Evolutionary conservation across 2,329 filamentous ascomycete genomes (phyloP).

Genomic region (Aspergillus flavus): DNA sequence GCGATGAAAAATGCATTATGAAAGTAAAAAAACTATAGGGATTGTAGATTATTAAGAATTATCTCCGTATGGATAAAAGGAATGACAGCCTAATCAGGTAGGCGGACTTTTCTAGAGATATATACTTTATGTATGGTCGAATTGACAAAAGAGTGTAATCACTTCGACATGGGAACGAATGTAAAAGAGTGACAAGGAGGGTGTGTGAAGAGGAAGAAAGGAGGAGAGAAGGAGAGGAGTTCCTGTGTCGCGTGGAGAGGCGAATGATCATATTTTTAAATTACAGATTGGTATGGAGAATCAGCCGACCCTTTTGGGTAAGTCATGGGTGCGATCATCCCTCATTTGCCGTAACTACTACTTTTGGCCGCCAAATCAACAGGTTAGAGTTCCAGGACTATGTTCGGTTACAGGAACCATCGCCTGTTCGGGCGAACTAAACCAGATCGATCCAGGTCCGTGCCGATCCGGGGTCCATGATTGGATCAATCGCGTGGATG

Average conservation of each 20-base stretch:
- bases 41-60: constrained; percentile 3
- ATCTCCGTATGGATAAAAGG: constrained; percentile 8
- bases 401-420: not conserved
- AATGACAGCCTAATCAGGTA: constrained; percentile 15
- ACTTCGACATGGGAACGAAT: not conserved
- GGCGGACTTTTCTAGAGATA: constrained; percentile 10
- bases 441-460: not conserved
- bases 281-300: not conserved
- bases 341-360: not conserved
- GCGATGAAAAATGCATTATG: constrained; percentile 28
- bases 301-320: not conserved
- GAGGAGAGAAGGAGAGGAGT: constrained; percentile 6
- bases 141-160: not conserved
- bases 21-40: constrained; percentile 4
- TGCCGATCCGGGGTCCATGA: not conserved
- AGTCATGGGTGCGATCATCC: not conserved
- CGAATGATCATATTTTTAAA: constrained; percentile 4
- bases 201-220: constrained; percentile 7
- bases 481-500: not conserved
- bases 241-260: constrained; percentile 4
- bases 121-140: not conserved
- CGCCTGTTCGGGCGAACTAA: not conserved
- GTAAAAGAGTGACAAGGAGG: not conserved
- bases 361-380: not conserved
- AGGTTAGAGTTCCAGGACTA: not conserved